Percentiles rank a stretch among this genome's conserved stretches.
Evolutionary conservation across 306 rosid genomes (phyloP).

Genomic region (Quercus gilva): DNA sequence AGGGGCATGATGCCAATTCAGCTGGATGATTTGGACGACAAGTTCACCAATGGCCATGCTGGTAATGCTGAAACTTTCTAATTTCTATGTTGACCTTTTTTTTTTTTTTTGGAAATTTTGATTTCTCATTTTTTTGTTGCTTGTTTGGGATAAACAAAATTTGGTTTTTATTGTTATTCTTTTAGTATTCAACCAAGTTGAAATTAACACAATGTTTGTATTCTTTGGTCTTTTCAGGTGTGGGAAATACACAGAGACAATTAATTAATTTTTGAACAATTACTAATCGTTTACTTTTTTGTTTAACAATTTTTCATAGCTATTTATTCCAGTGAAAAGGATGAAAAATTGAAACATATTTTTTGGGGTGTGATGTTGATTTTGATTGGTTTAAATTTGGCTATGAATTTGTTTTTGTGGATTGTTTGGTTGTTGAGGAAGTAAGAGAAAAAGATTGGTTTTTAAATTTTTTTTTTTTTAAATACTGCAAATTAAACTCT

Average conservation of each 20-base stretch:
- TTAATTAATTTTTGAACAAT: no score
- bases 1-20: not conserved
- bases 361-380: not conserved
- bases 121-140: not conserved
- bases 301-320: no score
- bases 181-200: not conserved
- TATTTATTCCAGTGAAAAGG: no score
- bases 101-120: not conserved
- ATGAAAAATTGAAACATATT: not conserved
- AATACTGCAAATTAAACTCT: no score
- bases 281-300: no score
- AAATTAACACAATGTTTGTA: no score
- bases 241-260: no score
- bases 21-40: conserved; percentile 18
- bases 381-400: not conserved
- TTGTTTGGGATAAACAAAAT: not conserved
- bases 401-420: not conserved
- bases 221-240: no score
- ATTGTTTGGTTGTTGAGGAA: conserved; percentile 13
- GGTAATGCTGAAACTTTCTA: conserved; percentile 29
- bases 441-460: not conserved
- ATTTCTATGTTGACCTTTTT: not conserved
- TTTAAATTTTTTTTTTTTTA: not conserved
- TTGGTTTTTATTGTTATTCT: not conserved
- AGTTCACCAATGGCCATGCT: conserved; percentile 38